A percentile compares a stretch with the other conserved stretches of the same genome.
Evolutionary conservation across 768 basidiomycete genomes (phyloP).

Genomic region (Dioszegia hungarica): DNA sequence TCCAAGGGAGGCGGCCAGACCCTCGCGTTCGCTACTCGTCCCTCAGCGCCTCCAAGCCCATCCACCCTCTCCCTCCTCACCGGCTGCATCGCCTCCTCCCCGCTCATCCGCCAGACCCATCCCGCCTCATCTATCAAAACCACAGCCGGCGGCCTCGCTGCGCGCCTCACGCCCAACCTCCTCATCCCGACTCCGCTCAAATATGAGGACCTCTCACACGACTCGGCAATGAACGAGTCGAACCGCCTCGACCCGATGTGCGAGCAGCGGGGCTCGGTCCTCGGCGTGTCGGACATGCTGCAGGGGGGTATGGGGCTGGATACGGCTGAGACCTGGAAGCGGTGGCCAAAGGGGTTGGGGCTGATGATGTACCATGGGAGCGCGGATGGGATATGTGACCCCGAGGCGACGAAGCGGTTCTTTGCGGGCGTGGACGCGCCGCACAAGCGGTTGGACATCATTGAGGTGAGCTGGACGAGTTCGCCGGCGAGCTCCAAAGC

Average conservation of each 20-base stretch:
- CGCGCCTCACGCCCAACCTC: conserved; percentile 26
- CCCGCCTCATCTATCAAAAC: conserved; percentile 25
- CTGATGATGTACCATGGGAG: conserved; percentile 39
- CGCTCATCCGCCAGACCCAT: conserved; percentile 28
- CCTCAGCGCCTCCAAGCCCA: conserved; percentile 18
- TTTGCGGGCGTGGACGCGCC: conserved; percentile 17
- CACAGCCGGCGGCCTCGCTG: conserved; percentile 31
- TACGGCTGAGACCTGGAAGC: conserved; percentile 10
- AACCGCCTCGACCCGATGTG: conserved; percentile 32
- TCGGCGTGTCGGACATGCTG: conserved; percentile 37
- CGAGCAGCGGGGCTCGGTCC: conserved; percentile 31
- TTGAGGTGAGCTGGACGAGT: conserved; percentile 21
- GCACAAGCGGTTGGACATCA: conserved; percentile 29
- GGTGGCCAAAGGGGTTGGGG: conserved; percentile 32
- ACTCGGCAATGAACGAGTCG: conserved; percentile 17
- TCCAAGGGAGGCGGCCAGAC: conserved; percentile 37
- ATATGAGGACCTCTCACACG: conserved; percentile 33
- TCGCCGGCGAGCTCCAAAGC: background rate
- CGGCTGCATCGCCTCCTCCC: conserved; percentile 33
- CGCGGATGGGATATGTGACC: conserved; percentile 33
- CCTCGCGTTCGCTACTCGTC: conserved; percentile 33
- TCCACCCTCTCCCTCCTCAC: conserved; percentile 23
- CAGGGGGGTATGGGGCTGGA: conserved; percentile 30
- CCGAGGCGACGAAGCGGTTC: conserved; percentile 26
- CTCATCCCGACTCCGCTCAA: conserved; percentile 36